A percentile compares a stretch with the other conserved stretches of the same genome.
These are phyloP conservation scores for Seiridium unicorne DNA, from an alignment of 2,329 filamentous ascomycete genomes.

Conservation along the genomic window DNA sequence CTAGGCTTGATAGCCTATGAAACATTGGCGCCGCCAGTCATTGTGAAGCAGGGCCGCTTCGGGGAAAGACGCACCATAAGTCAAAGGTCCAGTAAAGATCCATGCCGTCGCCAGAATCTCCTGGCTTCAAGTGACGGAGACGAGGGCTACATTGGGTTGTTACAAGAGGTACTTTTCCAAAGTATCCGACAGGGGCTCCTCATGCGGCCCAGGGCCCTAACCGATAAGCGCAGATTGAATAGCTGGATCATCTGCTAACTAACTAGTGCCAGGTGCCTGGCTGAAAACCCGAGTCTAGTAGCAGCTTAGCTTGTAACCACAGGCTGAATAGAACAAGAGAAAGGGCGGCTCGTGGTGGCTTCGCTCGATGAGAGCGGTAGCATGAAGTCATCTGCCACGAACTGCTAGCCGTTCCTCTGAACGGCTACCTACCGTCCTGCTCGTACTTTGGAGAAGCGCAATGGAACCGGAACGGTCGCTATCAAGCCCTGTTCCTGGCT, in stretches of 20 bases:
- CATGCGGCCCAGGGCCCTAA: neutral
- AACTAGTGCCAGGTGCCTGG: no score
- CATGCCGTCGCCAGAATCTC: neutral
- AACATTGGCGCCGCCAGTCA: constrained; percentile 8
- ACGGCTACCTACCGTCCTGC: no score
- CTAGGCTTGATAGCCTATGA: neutral
- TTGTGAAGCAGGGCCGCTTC: neutral
- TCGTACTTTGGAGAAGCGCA: no score
- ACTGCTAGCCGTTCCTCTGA: neutral
- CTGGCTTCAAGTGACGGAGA: constrained; percentile 1
- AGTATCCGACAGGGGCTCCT: neutral
- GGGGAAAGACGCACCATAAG: neutral
- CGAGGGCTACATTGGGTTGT: neutral
- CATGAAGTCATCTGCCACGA: neutral
- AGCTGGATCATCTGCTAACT: neutral
- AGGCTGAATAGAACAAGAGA: no score
- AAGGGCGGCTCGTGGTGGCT: no score
- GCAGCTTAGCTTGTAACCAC: no score
- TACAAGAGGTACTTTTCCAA: neutral
- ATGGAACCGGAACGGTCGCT: no score
- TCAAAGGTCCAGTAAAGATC: neutral
- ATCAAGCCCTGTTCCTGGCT: constrained; percentile 1
- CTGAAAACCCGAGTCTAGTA: no score
- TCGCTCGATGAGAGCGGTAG: no score
- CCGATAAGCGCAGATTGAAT: constrained; percentile 2